Evolutionary conservation across 2,329 filamentous ascomycete genomes (phyloP).

Genomic region (Sarocladium brachiariae): DNA sequence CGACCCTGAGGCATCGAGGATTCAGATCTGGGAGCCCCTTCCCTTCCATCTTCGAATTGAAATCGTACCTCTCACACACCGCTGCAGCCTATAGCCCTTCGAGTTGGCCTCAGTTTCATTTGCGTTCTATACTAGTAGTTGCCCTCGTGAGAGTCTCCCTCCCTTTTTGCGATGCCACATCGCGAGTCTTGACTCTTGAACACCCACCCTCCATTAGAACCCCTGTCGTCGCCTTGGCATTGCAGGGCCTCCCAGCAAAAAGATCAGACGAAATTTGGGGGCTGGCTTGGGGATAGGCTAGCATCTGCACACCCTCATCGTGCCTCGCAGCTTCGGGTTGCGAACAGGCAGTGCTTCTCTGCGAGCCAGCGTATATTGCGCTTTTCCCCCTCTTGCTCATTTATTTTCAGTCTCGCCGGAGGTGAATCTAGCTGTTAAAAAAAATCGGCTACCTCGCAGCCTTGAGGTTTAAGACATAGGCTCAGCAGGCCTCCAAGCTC

Average conservation of each 20-base stretch:
- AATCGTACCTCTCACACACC: no score
- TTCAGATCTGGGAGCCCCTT: background rate
- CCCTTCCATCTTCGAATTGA: background rate
- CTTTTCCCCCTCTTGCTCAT: no score
- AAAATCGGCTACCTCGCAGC: no score
- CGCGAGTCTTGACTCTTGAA: background rate
- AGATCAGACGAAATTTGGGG: slow-evolving; percentile 9
- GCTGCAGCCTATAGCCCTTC: background rate
- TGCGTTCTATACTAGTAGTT: no score
- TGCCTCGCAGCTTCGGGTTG: no score
- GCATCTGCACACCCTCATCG: background rate
- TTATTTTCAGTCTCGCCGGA: background rate
- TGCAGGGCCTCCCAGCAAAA: slow-evolving; percentile 4
- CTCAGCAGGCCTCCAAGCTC: background rate
- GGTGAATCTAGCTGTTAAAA: background rate
- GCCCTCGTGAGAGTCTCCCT: no score
- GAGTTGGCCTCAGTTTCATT: background rate
- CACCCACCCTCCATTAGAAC: background rate
- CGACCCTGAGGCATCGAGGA: background rate
- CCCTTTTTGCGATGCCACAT: slow-evolving; percentile 1
- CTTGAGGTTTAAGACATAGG: no score
- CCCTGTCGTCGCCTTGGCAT: slow-evolving; percentile 9
- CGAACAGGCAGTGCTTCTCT: no score
- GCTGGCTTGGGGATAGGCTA: background rate
- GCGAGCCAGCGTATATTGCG: no score